Percentiles rank a stretch among this genome's conserved stretches.
Evolutionary conservation across 106 monocot genomes (phyloP).

Genomic region (Allium cepa): DNA sequence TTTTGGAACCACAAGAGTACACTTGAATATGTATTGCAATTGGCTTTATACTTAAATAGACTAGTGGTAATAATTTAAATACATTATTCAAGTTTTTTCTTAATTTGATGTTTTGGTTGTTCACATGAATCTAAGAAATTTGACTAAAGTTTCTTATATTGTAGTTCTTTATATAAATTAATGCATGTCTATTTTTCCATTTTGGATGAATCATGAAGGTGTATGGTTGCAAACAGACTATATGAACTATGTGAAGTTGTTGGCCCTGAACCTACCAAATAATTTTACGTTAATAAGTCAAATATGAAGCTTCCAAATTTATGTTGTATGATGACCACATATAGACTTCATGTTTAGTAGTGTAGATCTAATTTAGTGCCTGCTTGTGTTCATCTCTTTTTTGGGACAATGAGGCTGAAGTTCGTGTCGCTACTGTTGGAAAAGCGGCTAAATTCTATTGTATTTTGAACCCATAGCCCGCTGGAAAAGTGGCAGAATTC

Average conservation of each 20-base stretch:
- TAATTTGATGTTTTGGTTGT: too few relatives aligned
- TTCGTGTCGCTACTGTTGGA: conserved; percentile 13
- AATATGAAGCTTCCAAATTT: neutral
- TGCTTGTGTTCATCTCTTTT: conserved; percentile 13
- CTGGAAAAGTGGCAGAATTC: too few relatives aligned
- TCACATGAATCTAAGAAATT: too few relatives aligned
- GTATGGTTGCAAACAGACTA: conserved; percentile 91
- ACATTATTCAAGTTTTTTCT: too few relatives aligned
- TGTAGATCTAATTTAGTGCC: conserved; percentile 15
- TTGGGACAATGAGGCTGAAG: conserved; percentile 18
- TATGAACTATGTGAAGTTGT: conserved; percentile 96
- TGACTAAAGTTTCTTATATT: too few relatives aligned
- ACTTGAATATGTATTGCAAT: too few relatives aligned
- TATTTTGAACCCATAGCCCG: conserved; percentile 13
- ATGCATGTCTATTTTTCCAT: neutral
- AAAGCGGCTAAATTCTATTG: conserved; percentile 15
- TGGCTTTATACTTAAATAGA: too few relatives aligned
- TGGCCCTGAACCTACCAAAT: conserved; percentile 3
- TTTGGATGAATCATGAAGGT: conserved; percentile 89
- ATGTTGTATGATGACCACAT: neutral
- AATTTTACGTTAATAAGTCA: neutral
- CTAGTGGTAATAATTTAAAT: too few relatives aligned
- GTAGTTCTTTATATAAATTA: too few relatives aligned
- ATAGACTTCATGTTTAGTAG: neutral
- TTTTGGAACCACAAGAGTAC: too few relatives aligned